Evolutionary conservation across 108 stramenopile genomes (phyloP), one percentile per base, ranked within the genome.

Genomic region (Cyclotella choctawhatcheeana): DNA sequence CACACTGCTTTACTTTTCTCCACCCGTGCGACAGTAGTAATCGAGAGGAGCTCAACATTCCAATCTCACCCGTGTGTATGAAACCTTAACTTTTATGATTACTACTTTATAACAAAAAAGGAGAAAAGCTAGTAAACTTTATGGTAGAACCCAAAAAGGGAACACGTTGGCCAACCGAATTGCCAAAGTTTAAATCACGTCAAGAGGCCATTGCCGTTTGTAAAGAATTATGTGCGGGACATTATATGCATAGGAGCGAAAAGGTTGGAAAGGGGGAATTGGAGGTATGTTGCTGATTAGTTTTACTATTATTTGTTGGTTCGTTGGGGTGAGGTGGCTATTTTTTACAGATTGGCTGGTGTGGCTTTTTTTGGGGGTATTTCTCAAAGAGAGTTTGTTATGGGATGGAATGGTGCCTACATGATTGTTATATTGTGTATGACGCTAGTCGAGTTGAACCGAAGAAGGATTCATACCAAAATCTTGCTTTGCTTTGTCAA

Each of bases 51-150:
- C 12, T 40, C 37, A 40, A 40, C 37, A 40, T 56, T 31, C 14
- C 1, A n/a, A 56, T 13, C 1, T 56, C 55, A 0, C 54, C 8
- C n/a, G n/a, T n/a, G n/a, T 12, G 24, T 7, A 55, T 27, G 13
- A 7, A 16, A 16, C 30, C 54, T 3, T 55, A 26, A 26, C 30
- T 27, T 5, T 12, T 22, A 5, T 53, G 52, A 45, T 2, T 22
- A 37, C 1, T 29, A 35, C 45, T 54, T 43, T 54, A 12, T 51
- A 30, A 54, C 20, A 30, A 10, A 25, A 32, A 67, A 96, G 97
- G 97, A 44, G 95, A 97, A 76, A 94, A 97, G 71, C 82, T 99
- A 29, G 91, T 98, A 26, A 95, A 96, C 63, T 97, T 93, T 74
- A 40, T 99, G 44, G 81, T 93, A 17, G 96, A 96, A 74, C 96